Percentiles rank a stretch among this genome's conserved stretches.
Conservation (phyloP, 2,329 filamentous ascomycete species). For the Alternaria sp. region DNA sequence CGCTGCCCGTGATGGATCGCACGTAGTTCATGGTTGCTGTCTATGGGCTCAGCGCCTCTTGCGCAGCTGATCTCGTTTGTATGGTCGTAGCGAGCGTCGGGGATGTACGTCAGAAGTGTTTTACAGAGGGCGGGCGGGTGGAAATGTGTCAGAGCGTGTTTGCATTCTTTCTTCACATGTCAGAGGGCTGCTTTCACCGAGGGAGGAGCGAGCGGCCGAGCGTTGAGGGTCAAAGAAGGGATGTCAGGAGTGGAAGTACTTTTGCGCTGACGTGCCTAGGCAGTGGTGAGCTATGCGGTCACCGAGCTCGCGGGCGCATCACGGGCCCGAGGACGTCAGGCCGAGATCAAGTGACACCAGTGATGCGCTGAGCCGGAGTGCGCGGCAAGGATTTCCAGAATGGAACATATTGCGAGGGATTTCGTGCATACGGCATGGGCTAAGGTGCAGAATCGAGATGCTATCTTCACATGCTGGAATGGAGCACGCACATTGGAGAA, state of each 20-base stretch:
- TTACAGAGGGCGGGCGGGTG: background rate
- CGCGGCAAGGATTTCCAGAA: constrained; percentile 14
- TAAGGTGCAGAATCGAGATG: background rate
- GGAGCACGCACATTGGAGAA: background rate
- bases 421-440: background rate
- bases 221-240: background rate
- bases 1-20: constrained; percentile 89
- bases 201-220: background rate
- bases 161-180: constrained; percentile 14
- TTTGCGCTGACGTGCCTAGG: constrained; percentile 5
- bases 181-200: constrained; percentile 4
- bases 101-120: constrained; percentile 5
- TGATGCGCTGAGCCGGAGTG: constrained; percentile 25
- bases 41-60: constrained; percentile 10
- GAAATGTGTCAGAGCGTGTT: background rate
- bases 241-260: background rate
- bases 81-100: background rate
- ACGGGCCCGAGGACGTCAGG: constrained; percentile 12
- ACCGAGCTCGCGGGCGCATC: constrained; percentile 16
- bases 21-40: constrained; percentile 88
- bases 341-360: constrained; percentile 31
- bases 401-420: background rate
- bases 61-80: background rate
- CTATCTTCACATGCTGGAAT: constrained; percentile 11
- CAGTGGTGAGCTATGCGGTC: constrained; percentile 10